A percentile compares a stretch with the other conserved stretches of the same genome.
Evolutionary conservation across 2,329 filamentous ascomycete species (phyloP).

Genomic region (Penicillium psychrosexuale): DNA sequence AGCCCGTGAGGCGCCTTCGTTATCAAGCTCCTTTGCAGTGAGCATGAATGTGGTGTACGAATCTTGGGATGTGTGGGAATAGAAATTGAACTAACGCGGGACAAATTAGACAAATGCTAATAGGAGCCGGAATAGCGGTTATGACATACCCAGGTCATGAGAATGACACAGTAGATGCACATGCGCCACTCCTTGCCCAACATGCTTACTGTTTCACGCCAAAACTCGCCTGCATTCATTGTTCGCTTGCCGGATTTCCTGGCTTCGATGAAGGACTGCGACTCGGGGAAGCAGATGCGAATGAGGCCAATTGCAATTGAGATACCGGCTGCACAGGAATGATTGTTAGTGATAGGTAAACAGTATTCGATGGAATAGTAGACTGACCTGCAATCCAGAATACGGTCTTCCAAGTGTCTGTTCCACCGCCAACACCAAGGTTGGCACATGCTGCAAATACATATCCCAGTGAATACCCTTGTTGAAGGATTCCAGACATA

Average conservation of each 20-base stretch:
- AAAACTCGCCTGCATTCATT: constrained; percentile 55
- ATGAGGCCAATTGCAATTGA: constrained; percentile 60
- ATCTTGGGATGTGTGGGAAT: constrained; percentile 77
- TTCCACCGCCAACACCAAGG: constrained; percentile 62
- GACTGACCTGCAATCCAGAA: constrained; percentile 63
- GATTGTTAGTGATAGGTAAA: background rate
- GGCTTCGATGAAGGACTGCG: constrained; percentile 69
- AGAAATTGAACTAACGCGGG: constrained; percentile 56
- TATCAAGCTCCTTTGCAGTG: constrained; percentile 65
- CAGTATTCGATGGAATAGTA: no score
- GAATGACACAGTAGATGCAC: constrained; percentile 70
- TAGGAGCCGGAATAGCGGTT: background rate
- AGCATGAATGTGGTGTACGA: constrained; percentile 80
- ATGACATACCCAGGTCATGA: constrained; percentile 63
- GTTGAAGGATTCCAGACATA: constrained; percentile 78
- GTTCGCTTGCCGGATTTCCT: constrained; percentile 57
- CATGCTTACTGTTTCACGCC: constrained; percentile 67
- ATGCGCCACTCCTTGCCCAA: constrained; percentile 69
- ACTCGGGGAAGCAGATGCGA: constrained; percentile 68
- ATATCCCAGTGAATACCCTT: constrained; percentile 78
- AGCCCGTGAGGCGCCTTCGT: constrained; percentile 64
- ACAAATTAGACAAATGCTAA: background rate
- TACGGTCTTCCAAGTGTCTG: constrained; percentile 65
- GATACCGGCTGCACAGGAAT: constrained; percentile 23
- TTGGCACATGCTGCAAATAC: constrained; percentile 70